Base-by-base conservation (phyloP, 257 asterid genomes). In the Solanum piurae region DNA sequence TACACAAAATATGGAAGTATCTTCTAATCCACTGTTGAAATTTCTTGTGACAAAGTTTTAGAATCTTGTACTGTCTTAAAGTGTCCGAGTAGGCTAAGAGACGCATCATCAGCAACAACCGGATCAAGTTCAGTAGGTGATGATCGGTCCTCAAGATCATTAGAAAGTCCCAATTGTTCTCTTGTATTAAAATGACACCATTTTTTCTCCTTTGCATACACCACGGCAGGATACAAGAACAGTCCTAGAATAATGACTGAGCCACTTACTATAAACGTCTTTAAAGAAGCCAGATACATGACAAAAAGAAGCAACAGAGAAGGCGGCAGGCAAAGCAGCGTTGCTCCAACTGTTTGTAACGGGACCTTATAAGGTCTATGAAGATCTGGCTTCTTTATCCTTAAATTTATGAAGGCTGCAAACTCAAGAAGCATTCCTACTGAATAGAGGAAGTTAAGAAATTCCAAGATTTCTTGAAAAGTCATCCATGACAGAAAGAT, bases 401-500 rank as follows among this genome's bases (percentile, higher is more conserved):
- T 89, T 86, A 97, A 85, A 23, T 88, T 93, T 90, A 97, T 88
- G 94, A 95, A 97, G 44, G 99, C 98, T 76, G 98, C 98, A 88
- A 97, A 93, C 89, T 97, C 99, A 18, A 97, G 95, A 37, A 95
- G 92, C 98, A 95, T 97, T 66, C 98, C 99, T 1, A 95, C 60
- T 11, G 99, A 93, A 69, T 97, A 97, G 27, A 97, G 95, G 91
- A 97, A 97, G 92, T 97, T 97, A 25, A 97, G 98, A 89, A 97
- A 94, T 80, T 97, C 99, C 86, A 97, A 42, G 91, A 95, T 97
- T 88, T 97, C 98, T 34, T 97, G 98, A 88, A 97, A 97, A 77
- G 95, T 95, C 99, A 97, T 95, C 99, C 99, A 97, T 5, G 99
- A 95, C 82, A 97, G 72, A 91, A 97, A 85, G 88, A 97, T 88